Percentiles rank a stretch among this genome's conserved stretches.
Conservation (phyloP, 2,329 filamentous ascomycete genomes). For the Talaromyces sp. region DNA sequence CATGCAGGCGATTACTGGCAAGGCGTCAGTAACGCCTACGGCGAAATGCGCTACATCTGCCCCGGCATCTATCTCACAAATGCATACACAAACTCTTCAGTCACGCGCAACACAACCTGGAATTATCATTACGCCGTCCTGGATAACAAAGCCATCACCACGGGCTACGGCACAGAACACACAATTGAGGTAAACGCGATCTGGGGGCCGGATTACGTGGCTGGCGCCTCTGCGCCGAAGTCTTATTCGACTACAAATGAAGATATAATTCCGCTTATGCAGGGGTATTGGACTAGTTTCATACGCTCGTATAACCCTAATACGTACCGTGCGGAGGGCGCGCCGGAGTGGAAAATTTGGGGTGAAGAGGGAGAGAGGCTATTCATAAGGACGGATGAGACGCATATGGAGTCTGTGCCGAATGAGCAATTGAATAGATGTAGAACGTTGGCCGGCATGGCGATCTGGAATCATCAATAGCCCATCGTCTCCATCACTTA, state of each 20-base stretch:
- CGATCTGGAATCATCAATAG: constrained; percentile 13
- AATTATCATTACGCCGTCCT: constrained; percentile 68
- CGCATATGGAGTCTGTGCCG: constrained; percentile 47
- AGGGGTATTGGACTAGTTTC: constrained; percentile 73
- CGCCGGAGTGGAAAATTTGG: constrained; percentile 53
- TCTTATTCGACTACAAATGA: constrained; percentile 58
- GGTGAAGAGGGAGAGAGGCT: constrained; percentile 36
- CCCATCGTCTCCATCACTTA: not conserved
- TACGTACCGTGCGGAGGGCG: constrained; percentile 42
- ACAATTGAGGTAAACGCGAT: constrained; percentile 64
- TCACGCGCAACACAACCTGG: constrained; percentile 49
- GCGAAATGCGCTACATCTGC: constrained; percentile 64
- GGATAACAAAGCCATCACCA: constrained; percentile 51
- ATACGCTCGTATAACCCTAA: constrained; percentile 66
- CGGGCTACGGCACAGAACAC: constrained; percentile 63
- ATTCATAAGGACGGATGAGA: constrained; percentile 44
- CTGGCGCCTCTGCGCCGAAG: constrained; percentile 43
- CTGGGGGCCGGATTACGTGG: constrained; percentile 59
- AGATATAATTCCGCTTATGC: constrained; percentile 57
- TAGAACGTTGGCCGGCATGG: constrained; percentile 16
- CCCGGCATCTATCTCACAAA: constrained; percentile 56
- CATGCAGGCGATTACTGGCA: constrained; percentile 55
- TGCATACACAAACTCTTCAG: constrained; percentile 32
- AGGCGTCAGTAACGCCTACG: constrained; percentile 57
- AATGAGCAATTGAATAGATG: constrained; percentile 28